Percentiles rank a stretch among this genome's conserved stretches.
These are phyloP conservation scores for Corchorus olitorius DNA, from an alignment of 345 rosid genomes.

Conservation along the genomic window DNA sequence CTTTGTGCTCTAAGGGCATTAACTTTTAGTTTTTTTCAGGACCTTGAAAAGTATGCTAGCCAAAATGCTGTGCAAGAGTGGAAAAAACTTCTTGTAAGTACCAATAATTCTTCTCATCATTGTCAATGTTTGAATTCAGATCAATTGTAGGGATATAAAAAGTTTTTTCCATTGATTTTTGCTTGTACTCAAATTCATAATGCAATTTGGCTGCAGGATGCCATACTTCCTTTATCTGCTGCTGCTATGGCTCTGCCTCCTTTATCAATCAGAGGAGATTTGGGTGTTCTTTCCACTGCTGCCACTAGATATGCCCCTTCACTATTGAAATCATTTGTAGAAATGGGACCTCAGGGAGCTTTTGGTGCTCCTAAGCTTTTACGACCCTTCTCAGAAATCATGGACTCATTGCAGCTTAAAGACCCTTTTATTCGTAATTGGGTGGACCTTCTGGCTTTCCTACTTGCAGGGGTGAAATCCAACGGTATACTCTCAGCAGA, in stretches of 20 bases:
- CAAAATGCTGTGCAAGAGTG: constrained; percentile 74
- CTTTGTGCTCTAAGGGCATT: neutral
- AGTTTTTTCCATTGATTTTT: neutral
- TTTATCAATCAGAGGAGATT: constrained; percentile 79
- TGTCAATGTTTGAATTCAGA: constrained; percentile 17
- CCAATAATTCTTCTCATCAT: constrained; percentile 6
- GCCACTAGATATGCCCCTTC: constrained; percentile 93
- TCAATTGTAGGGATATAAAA: neutral
- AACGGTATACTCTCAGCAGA: constrained; percentile 97
- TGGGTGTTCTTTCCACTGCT: constrained; percentile 83
- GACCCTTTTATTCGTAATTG: constrained; percentile 90
- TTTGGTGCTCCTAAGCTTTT: constrained; percentile 85
- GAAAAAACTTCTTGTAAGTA: constrained; percentile 82
- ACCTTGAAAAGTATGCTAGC: constrained; percentile 85
- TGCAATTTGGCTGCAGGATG: constrained; percentile 57
- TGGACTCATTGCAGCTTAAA: constrained; percentile 73
- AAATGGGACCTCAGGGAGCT: constrained; percentile 91
- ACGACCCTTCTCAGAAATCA: constrained; percentile 79
- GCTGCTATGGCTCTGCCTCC: constrained; percentile 97
- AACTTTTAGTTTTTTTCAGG: constrained; percentile 43
- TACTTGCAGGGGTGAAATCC: constrained; percentile 97
- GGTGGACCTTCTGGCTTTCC: constrained; percentile 92
- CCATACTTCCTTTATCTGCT: constrained; percentile 84
- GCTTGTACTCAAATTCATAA: constrained; percentile 3
- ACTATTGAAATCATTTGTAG: constrained; percentile 66